A percentile compares a stretch with the other conserved stretches of the same genome.
Evolutionary conservation across 1,284 basidiomycete genomes (phyloP).

Genomic region (Exobasidium rhododendri): DNA sequence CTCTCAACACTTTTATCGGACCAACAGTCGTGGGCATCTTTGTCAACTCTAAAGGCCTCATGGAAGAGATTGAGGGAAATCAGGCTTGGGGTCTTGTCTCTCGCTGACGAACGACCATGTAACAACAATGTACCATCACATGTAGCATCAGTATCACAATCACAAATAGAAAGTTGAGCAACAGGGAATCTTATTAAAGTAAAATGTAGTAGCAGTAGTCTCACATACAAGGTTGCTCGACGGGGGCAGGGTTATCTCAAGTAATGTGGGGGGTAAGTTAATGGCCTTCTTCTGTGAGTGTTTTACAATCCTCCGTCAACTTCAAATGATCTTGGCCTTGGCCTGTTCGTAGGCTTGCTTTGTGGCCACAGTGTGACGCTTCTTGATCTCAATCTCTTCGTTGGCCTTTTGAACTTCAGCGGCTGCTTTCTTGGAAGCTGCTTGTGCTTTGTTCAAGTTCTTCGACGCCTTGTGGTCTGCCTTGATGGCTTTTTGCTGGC

Average conservation of each 20-base stretch:
- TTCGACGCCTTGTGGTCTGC: background rate
- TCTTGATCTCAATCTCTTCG: constrained; percentile 4
- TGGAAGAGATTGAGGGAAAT: constrained; percentile 4
- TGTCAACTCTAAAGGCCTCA: background rate
- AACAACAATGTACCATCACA: too few relatives aligned
- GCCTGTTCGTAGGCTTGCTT: background rate
- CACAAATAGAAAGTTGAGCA: too few relatives aligned
- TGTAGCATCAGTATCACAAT: too few relatives aligned
- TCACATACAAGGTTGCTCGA: too few relatives aligned
- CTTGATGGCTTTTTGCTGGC: constrained; percentile 3
- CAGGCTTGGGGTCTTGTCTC: background rate
- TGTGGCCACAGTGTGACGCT: background rate
- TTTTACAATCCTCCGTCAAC: too few relatives aligned
- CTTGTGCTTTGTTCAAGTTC: background rate
- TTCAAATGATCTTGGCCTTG: too few relatives aligned
- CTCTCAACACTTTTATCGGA: constrained; percentile 31
- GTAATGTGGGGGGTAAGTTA: too few relatives aligned
- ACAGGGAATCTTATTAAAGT: too few relatives aligned
- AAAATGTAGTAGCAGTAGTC: too few relatives aligned
- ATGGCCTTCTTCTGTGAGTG: too few relatives aligned
- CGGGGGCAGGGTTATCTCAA: too few relatives aligned
- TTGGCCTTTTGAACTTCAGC: constrained; percentile 6
- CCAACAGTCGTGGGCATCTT: constrained; percentile 28
- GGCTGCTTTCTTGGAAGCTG: background rate
- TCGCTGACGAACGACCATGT: too few relatives aligned